Conservation (phyloP, 345 rosid species). For the Sonneratia caseolaris region DNA sequence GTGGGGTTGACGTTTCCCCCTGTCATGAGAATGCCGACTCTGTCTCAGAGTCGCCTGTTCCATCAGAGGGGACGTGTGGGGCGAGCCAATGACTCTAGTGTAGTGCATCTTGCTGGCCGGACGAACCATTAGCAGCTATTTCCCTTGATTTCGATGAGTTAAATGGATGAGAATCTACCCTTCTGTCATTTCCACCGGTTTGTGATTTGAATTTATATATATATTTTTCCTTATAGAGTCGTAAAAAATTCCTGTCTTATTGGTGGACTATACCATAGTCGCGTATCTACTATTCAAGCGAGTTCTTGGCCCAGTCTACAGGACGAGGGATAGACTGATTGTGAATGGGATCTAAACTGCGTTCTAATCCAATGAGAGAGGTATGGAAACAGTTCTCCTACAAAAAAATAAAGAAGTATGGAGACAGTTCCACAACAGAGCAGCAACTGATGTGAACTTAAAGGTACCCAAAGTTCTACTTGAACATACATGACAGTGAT, state of each 20-base stretch:
- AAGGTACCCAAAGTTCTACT: too few relatives aligned
- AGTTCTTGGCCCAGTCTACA: too few relatives aligned
- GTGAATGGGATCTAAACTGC: too few relatives aligned
- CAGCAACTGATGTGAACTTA: too few relatives aligned
- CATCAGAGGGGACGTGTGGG: constrained; percentile 68
- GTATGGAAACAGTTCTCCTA: too few relatives aligned
- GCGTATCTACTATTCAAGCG: too few relatives aligned
- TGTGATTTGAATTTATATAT: neutral
- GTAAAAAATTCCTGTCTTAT: neutral
- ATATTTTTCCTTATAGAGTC: neutral
- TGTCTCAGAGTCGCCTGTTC: constrained; percentile 61
- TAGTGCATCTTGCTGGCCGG: neutral
- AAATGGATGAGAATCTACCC: neutral
- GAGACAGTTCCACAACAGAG: too few relatives aligned
- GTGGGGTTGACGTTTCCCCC: constrained; percentile 62
- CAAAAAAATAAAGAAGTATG: too few relatives aligned
- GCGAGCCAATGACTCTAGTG: constrained; percentile 35
- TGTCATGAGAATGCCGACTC: constrained; percentile 48
- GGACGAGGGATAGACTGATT: too few relatives aligned
- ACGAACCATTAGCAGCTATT: neutral
- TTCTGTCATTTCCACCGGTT: neutral
- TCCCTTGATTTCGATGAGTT: neutral
- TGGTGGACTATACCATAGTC: too few relatives aligned
- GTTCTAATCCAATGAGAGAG: too few relatives aligned
- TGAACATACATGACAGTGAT: too few relatives aligned